Evolutionary conservation across 352 stramenopile species (phyloP).

Genomic region (Globisporangium spinosum): DNA sequence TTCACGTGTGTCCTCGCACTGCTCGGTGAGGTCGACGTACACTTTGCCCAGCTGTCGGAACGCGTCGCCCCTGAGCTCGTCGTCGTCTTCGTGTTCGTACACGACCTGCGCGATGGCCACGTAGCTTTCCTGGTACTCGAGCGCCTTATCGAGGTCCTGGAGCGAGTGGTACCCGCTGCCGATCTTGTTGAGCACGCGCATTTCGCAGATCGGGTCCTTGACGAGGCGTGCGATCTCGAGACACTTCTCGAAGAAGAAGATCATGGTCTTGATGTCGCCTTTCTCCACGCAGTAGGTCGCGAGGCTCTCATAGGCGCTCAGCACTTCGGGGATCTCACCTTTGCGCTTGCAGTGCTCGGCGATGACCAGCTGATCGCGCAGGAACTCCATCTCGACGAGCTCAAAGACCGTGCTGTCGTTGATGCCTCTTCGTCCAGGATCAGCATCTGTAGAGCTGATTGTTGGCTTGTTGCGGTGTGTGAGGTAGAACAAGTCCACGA

Average conservation of each 20-base stretch:
- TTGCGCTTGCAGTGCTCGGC: slow-evolving; percentile 87
- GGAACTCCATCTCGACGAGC: slow-evolving; percentile 73
- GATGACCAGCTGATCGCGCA: slow-evolving; percentile 83
- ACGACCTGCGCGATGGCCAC: slow-evolving; percentile 66
- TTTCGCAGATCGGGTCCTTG: slow-evolving; percentile 83
- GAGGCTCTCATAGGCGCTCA: slow-evolving; percentile 63
- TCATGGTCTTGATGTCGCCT: slow-evolving; percentile 83
- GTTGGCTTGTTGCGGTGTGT: slow-evolving; percentile 70
- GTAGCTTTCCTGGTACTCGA: slow-evolving; percentile 78
- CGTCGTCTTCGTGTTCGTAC: slow-evolving; percentile 68
- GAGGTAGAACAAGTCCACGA: slow-evolving; percentile 94
- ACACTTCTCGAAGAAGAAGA: slow-evolving; percentile 94
- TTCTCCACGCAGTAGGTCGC: slow-evolving; percentile 68
- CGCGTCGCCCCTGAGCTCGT: slow-evolving; percentile 43
- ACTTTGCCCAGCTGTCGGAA: slow-evolving; percentile 72
- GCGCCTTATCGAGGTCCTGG: slow-evolving; percentile 66
- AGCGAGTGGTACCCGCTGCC: slow-evolving; percentile 77
- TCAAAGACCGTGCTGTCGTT: slow-evolving; percentile 14
- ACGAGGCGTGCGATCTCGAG: slow-evolving; percentile 88
- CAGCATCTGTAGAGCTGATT: neutral
- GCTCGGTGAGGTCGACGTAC: slow-evolving; percentile 60
- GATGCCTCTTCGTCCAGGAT: neutral
- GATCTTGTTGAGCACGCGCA: slow-evolving; percentile 82
- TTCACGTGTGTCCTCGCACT: slow-evolving; percentile 32
- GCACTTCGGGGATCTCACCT: slow-evolving; percentile 62